phyloP scores from a whole-genome alignment of 2,329 filamentous ascomycete genomes.

The Nemania bipapillata region DNA sequence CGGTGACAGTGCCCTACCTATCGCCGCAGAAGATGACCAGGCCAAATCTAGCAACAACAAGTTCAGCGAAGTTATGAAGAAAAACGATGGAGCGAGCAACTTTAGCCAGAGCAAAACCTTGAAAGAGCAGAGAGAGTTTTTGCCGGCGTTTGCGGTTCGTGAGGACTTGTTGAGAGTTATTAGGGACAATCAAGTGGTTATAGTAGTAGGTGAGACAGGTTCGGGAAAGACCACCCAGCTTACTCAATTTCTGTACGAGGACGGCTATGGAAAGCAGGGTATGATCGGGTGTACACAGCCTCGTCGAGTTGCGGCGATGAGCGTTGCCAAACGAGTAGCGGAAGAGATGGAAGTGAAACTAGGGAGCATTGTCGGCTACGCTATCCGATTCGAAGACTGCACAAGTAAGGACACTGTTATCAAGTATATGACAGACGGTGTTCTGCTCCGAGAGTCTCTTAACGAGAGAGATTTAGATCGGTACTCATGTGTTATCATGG shows the following conservation, averaged over 20 bases:
- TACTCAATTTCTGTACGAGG: constrained; percentile 94
- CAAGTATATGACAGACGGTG: constrained; percentile 99
- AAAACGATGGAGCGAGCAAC: constrained; percentile 82
- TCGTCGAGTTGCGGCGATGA: constrained; percentile 96
- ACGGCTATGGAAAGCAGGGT: constrained; percentile 86
- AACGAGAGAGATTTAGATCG: constrained; percentile 92
- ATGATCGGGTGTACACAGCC: constrained; percentile 98
- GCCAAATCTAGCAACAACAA: constrained; percentile 75
- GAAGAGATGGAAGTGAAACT: constrained; percentile 98
- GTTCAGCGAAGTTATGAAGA: constrained; percentile 91
- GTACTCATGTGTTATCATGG: constrained; percentile 99
- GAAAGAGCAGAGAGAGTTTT: constrained; percentile 87
- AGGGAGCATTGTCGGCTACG: constrained; percentile 89
- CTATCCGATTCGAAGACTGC: constrained; percentile 98
- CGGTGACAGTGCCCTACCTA: constrained; percentile 86
- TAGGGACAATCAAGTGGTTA: constrained; percentile 94
- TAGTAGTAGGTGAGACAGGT: constrained; percentile 96
- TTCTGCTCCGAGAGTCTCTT: constrained; percentile 89
- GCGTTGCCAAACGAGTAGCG: constrained; percentile 95
- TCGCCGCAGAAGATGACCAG: constrained; percentile 75
- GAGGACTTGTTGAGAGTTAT: constrained; percentile 93
- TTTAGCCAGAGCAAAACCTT: constrained; percentile 94
- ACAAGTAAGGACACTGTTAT: constrained; percentile 95
- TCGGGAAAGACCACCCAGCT: constrained; percentile 98
- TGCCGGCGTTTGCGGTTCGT: constrained; percentile 94